Percentiles rank a stretch among this genome's conserved stretches.
These are phyloP conservation scores for Ganoderma boninense DNA, from an alignment of 1,284 basidiomycete species.

Conservation along the genomic window DNA sequence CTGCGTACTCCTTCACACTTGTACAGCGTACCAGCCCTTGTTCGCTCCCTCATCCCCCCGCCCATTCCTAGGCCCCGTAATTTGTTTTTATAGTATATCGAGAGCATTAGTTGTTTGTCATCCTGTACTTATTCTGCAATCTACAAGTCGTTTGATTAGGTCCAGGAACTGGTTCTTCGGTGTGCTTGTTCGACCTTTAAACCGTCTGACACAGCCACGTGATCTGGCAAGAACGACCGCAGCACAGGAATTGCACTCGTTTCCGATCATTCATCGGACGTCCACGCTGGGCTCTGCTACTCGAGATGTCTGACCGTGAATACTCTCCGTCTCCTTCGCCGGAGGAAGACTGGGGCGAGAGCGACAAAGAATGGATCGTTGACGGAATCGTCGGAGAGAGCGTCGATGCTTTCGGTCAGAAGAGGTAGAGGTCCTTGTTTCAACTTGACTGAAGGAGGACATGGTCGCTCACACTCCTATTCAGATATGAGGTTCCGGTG, in stretches of 20 bases:
- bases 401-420: constrained; percentile 42
- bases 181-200: neutral
- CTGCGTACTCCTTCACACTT: constrained; percentile 48
- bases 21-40: constrained; percentile 47
- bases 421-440: constrained; percentile 37
- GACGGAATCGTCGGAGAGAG: constrained; percentile 49
- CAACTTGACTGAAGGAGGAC: neutral
- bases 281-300: neutral
- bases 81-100: constrained; percentile 54
- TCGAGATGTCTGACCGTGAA: constrained; percentile 3
- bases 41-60: constrained; percentile 19
- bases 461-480: neutral
- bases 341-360: constrained; percentile 44
- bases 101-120: constrained; percentile 68
- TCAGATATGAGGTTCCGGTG: constrained; percentile 28
- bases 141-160: constrained; percentile 40
- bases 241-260: neutral
- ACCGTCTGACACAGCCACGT: neutral
- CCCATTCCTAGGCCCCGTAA: constrained; percentile 43
- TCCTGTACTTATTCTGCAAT: constrained; percentile 70
- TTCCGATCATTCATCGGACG: neutral
- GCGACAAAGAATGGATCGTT: constrained; percentile 48
- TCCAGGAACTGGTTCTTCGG: constrained; percentile 19
- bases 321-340: constrained; percentile 39
- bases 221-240: neutral